phyloP scores from a whole-genome alignment of 148 eudicot species.

The Amaranthus hypochondriacus region DNA sequence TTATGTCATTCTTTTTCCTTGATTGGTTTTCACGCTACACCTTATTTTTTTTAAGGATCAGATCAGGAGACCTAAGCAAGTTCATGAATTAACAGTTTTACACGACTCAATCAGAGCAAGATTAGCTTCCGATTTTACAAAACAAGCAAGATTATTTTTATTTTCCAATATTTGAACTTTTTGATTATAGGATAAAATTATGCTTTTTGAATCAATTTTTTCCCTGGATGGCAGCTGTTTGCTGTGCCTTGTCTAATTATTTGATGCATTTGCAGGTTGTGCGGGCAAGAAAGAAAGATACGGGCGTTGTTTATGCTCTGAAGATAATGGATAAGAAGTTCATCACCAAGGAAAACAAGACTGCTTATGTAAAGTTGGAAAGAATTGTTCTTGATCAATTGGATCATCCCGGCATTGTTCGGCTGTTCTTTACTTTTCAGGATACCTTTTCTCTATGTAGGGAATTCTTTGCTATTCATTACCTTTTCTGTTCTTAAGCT shows the following conservation, averaged over 20 bases:
- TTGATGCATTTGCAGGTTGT: conserved; percentile 55
- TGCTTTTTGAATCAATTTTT: not conserved
- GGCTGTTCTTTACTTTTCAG: conserved; percentile 90
- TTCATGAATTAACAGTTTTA: not conserved
- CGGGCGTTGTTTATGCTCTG: conserved; percentile 79
- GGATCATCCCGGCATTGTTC: conserved; percentile 92
- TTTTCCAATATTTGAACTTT: not conserved
- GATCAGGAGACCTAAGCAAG: not conserved
- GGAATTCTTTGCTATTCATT: conserved; percentile 16
- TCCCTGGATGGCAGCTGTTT: not conserved
- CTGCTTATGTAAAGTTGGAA: conserved; percentile 94
- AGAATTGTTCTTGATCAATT: conserved; percentile 93
- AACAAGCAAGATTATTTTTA: too few relatives aligned
- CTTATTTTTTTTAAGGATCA: not conserved
- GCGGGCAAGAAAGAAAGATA: conserved; percentile 87
- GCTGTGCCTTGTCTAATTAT: not conserved
- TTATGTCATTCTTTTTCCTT: not conserved
- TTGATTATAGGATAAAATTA: not conserved
- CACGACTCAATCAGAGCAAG: not conserved
- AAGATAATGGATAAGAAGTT: conserved; percentile 99
- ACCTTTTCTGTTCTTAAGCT: conserved; percentile 8
- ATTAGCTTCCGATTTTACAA: not conserved
- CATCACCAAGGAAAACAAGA: conserved; percentile 96
- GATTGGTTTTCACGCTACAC: not conserved
- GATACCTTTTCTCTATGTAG: conserved; percentile 86